These are phyloP conservation scores for Clonostachys rosea DNA, from an alignment of 2,329 filamentous ascomycete species.

Conservation along the genomic window DNA sequence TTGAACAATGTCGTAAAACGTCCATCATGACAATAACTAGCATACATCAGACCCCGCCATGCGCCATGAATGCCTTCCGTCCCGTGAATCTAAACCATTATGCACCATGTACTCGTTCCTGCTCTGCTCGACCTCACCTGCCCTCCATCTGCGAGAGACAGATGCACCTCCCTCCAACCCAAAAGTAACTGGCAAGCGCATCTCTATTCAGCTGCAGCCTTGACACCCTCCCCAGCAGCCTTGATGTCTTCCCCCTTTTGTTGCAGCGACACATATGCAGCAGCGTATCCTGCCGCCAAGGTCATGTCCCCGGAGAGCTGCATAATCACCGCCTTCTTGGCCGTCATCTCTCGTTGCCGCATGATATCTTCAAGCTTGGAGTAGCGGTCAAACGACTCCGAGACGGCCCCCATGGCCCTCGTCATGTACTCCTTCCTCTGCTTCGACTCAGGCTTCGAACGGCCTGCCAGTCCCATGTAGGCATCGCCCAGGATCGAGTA, in stretches of 20 bases:
- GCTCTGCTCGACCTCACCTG: too few species aligned
- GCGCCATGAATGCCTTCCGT: too few species aligned
- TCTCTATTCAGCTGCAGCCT: too few species aligned
- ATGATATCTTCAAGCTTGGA: conserved; percentile 58
- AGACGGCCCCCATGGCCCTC: conserved; percentile 54
- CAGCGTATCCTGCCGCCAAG: conserved; percentile 62
- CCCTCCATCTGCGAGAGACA: too few species aligned
- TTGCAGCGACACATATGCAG: conserved; percentile 54
- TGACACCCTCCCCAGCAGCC: too few species aligned
- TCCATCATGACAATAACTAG: too few species aligned
- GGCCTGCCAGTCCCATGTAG: conserved; percentile 71
- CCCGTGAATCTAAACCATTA: too few species aligned
- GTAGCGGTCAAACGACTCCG: conserved; percentile 60
- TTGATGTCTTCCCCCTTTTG: background rate
- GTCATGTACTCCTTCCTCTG: conserved; percentile 52
- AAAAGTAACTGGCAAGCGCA: too few species aligned
- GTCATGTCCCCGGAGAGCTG: conserved; percentile 61
- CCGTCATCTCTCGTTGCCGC: conserved; percentile 74
- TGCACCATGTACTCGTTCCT: too few species aligned
- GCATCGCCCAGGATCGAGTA: conserved; percentile 73
- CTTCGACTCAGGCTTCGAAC: conserved; percentile 28
- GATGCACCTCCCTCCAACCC: too few species aligned
- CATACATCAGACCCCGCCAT: too few species aligned
- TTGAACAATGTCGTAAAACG: too few species aligned
- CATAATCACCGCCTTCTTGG: conserved; percentile 77